phyloP scores from a whole-genome alignment of 2,329 filamentous ascomycete genomes.

The Escovopsis sp. region DNA sequence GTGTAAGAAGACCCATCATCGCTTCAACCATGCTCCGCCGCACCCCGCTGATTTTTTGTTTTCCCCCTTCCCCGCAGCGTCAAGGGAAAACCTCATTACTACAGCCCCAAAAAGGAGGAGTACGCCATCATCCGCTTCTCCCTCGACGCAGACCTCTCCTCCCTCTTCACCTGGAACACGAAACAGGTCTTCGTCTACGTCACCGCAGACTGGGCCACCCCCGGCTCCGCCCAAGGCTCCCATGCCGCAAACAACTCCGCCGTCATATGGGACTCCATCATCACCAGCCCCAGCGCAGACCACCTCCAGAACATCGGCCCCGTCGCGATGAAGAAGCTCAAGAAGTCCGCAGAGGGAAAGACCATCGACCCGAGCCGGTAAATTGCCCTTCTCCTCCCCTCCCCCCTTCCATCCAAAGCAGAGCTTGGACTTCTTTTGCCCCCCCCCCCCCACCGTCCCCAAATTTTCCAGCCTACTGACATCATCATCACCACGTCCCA shows the following conservation, averaged over 20 bases:
- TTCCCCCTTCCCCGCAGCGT: constrained; percentile 44
- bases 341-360: constrained; percentile 44
- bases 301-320: constrained; percentile 47
- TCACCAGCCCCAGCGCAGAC: constrained; percentile 57
- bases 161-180: constrained; percentile 98
- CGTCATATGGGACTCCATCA: constrained; percentile 93
- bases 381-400: too few relatives aligned
- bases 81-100: constrained; percentile 90
- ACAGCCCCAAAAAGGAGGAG: constrained; percentile 82
- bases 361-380: constrained; percentile 43
- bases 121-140: constrained; percentile 92
- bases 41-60: background rate
- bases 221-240: constrained; percentile 22
- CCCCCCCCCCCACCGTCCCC: background rate
- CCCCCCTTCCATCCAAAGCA: background rate
- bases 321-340: constrained; percentile 46
- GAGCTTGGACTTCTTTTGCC: background rate
- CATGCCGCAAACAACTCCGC: constrained; percentile 62
- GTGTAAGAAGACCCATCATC: constrained; percentile 42
- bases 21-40: background rate
- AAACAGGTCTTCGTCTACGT: constrained; percentile 97
- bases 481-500: constrained; percentile 19
- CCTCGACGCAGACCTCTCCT: constrained; percentile 76
- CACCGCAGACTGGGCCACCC: constrained; percentile 54
- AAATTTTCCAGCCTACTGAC: too few relatives aligned